Evolutionary conservation across 371 early-diverging fungal species (phyloP).

Genomic region (Cokeromyces recurvatus): DNA sequence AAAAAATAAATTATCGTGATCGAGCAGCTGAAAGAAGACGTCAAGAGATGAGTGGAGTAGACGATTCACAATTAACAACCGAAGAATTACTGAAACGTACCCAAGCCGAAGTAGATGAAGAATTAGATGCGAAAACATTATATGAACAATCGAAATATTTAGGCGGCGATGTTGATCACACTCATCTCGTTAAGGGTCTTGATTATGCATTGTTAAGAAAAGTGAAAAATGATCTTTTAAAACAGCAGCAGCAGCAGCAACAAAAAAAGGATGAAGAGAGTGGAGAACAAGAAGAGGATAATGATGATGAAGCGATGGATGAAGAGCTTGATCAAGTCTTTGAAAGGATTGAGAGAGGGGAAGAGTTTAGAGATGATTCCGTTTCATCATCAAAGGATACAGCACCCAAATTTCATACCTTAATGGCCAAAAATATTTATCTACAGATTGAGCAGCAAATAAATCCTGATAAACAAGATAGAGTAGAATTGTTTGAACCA

Average conservation of each 20-base stretch:
- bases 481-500: constrained; percentile 71
- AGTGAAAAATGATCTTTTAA: constrained; percentile 43
- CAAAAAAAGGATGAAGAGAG: constrained; percentile 10
- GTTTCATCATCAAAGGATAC: constrained; percentile 3
- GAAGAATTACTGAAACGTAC: constrained; percentile 26
- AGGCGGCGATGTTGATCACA: constrained; percentile 83
- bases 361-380: constrained; percentile 6
- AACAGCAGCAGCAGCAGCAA: constrained; percentile 4
- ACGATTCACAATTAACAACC: constrained; percentile 14
- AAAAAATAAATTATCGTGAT: constrained; percentile 64
- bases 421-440: constrained; percentile 33
- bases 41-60: constrained; percentile 38
- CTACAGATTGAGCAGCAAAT: constrained; percentile 29
- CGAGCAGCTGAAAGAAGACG: constrained; percentile 85
- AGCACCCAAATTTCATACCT: constrained; percentile 10
- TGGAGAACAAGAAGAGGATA: not conserved
- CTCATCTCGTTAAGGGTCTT: constrained; percentile 90
- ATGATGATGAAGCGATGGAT: constrained; percentile 10
- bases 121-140: constrained; percentile 43
- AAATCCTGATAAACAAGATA: constrained; percentile 12
- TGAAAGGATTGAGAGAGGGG: constrained; percentile 10
- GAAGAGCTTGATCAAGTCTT: constrained; percentile 18
- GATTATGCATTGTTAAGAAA: constrained; percentile 77
- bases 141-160: constrained; percentile 85
- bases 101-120: constrained; percentile 23